Evolutionary conservation across 768 basidiomycete genomes (phyloP), one percentile per base, ranked within the genome.

Genomic region (Podaxis sp.): DNA sequence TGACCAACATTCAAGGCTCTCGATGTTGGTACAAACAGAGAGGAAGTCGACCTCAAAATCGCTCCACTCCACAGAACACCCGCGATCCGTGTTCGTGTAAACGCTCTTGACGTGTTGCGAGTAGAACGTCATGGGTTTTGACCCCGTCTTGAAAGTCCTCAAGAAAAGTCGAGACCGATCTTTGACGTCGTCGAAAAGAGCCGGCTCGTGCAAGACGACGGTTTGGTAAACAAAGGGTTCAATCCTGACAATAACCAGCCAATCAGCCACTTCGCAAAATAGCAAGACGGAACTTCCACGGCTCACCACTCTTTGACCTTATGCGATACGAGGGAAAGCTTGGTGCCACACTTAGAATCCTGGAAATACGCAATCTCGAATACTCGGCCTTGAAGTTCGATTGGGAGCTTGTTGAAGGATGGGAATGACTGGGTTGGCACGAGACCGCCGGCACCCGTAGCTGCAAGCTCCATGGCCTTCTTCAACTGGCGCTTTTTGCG

Each of bases 1-100:
- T 17, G 57, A 58, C 57, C 57, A 58, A 26, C 57, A 58, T 46
- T 58, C 57, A 17, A 58, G 57, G 48, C 10, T 58, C 15, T 13
- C 28, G 20, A 58, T 41, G 17, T 49, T 58, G 12, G 28, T 46
- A 17, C 57, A 58, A 22, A 58, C 30, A 11, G 44, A 22, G 22
- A 58, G 33, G 28, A 58, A 33, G 17, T 58, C 30, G 12, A 58
- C 28, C n/a, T 58, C 57, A 22, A 58, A 58, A 36, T 58, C 48
- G 48, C 57, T 58, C 15, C 11, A 22, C 8, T 11, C 24, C 20
- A 0, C 7, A 10, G 2, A 10, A 13, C 4, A 12, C n/a, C 44
- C 17, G 17, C 41, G n/a, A 24, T n/a, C 24, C 11, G 10, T 24
- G 22, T 26, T 50, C 2, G 8, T 50, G 11, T 22, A 50, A 22